Percentiles rank a stretch among this genome's conserved stretches.
Conservation (phyloP, 441 rosid species). For the Eutrema salsugineum region DNA sequence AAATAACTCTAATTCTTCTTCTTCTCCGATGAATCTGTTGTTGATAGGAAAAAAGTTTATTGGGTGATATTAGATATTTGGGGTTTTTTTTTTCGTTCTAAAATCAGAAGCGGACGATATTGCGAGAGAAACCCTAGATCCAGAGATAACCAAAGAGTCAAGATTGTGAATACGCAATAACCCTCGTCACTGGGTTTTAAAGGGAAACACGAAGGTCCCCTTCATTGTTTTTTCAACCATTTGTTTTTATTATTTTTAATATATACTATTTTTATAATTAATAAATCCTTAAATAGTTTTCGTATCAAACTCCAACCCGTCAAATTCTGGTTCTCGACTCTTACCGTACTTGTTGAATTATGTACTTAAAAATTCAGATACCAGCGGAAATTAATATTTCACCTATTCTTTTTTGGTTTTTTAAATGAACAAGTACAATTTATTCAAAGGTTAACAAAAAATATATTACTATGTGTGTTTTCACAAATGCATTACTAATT, state of each 20-base stretch:
- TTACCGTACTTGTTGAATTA: too few relatives aligned
- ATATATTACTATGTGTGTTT: too few relatives aligned
- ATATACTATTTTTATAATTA: neutral
- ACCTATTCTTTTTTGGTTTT: too few relatives aligned
- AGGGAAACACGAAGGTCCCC: slow-evolving; percentile 12
- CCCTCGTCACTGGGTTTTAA: neutral
- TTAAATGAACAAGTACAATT: too few relatives aligned
- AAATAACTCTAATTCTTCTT: slow-evolving; percentile 24
- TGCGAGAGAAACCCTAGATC: slow-evolving; percentile 57
- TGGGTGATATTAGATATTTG: slow-evolving; percentile 11
- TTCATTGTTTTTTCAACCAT: slow-evolving; percentile 1
- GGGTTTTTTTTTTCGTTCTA: slow-evolving; percentile 2
- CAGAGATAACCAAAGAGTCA: slow-evolving; percentile 47
- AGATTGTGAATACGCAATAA: neutral
- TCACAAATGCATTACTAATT: too few relatives aligned
- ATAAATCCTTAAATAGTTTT: slow-evolving; percentile 7
- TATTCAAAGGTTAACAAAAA: too few relatives aligned
- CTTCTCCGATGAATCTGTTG: slow-evolving; percentile 24
- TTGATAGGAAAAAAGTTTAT: neutral
- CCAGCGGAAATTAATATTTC: too few relatives aligned
- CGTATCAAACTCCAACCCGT: neutral
- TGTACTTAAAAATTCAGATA: too few relatives aligned
- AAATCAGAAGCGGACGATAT: slow-evolving; percentile 14
- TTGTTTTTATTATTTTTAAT: neutral
- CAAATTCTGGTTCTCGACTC: too few relatives aligned